Conservation (phyloP, 768 basidiomycete genomes). For the Lactarius hengduanensis region DNA sequence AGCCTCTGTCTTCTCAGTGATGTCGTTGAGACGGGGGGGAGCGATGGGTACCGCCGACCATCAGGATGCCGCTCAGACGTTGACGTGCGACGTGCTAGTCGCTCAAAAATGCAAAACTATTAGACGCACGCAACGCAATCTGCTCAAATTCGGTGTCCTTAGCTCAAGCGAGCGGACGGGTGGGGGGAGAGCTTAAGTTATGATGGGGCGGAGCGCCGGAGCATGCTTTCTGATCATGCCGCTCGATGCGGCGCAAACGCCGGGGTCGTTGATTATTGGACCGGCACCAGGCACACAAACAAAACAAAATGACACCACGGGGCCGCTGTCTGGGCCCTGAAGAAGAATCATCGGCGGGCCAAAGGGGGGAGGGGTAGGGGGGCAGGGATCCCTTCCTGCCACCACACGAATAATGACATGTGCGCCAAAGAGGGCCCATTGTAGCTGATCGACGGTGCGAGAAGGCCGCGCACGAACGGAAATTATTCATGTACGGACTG, state of each 20-base stretch:
- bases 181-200: conserved; percentile 5
- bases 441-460: conserved; percentile 21
- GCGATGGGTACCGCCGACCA: conserved; percentile 7
- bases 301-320: conserved; percentile 22
- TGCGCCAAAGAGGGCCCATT: conserved; percentile 6
- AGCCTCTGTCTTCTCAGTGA: conserved; percentile 19
- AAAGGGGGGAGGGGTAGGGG: background rate
- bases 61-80: background rate
- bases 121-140: conserved; percentile 10
- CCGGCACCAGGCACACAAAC: conserved; percentile 21
- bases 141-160: conserved; percentile 5
- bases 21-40: conserved; percentile 10
- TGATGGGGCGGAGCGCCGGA: conserved; percentile 24
- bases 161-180: conserved; percentile 8
- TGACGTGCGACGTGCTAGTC: conserved; percentile 19
- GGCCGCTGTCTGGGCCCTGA: conserved; percentile 24
- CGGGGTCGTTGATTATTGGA: conserved; percentile 10
- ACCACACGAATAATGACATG: background rate
- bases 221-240: conserved; percentile 17
- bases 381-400: too few relatives aligned
- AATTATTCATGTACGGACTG: conserved; percentile 13
- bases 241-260: conserved; percentile 26
- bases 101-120: background rate
- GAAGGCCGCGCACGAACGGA: conserved; percentile 8
- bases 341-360: conserved; percentile 5